Percentiles rank a stretch among this genome's conserved stretches.
phyloP scores from a whole-genome alignment of 1,284 basidiomycete species.

The Microbotryum violaceum region DNA sequence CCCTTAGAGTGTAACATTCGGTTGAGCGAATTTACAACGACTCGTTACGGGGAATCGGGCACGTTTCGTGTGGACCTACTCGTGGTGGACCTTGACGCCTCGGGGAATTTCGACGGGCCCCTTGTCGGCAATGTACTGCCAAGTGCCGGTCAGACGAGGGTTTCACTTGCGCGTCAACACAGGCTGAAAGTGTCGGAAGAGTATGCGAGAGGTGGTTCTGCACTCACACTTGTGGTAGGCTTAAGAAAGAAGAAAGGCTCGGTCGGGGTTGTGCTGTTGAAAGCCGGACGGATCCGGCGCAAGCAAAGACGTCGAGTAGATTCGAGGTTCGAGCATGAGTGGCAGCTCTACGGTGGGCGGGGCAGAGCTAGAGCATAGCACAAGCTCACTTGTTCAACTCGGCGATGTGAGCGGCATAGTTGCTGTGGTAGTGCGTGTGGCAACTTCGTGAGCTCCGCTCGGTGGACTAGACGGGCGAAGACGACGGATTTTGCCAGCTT shows the following conservation, averaged over 20 bases:
- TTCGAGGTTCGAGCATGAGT: too few relatives aligned
- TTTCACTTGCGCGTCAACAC: too few relatives aligned
- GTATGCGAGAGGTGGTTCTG: too few relatives aligned
- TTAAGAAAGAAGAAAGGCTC: conserved; percentile 99
- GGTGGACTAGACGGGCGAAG: neutral
- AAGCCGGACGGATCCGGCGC: conserved; percentile 76
- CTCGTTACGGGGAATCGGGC: neutral
- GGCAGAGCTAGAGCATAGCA: too few relatives aligned
- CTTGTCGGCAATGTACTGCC: conserved; percentile 25
- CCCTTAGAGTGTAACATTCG: conserved; percentile 44
- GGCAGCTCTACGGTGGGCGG: too few relatives aligned
- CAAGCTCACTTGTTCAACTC: conserved; percentile 30
- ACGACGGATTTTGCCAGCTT: neutral
- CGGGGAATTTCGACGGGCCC: conserved; percentile 76
- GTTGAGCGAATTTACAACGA: neutral
- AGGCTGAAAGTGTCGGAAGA: too few relatives aligned
- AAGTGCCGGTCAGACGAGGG: too few relatives aligned
- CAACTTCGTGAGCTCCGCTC: neutral
- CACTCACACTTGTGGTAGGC: conserved; percentile 57
- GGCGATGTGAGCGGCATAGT: conserved; percentile 30
- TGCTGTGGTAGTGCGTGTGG: neutral
- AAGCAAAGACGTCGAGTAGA: conserved; percentile 15
- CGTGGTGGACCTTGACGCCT: conserved; percentile 79
- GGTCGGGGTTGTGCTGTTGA: conserved; percentile 73
- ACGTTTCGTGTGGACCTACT: conserved; percentile 25